Conservation (phyloP, 2,329 filamentous ascomycete genomes). For the Phaeosphaeria sp. region DNA sequence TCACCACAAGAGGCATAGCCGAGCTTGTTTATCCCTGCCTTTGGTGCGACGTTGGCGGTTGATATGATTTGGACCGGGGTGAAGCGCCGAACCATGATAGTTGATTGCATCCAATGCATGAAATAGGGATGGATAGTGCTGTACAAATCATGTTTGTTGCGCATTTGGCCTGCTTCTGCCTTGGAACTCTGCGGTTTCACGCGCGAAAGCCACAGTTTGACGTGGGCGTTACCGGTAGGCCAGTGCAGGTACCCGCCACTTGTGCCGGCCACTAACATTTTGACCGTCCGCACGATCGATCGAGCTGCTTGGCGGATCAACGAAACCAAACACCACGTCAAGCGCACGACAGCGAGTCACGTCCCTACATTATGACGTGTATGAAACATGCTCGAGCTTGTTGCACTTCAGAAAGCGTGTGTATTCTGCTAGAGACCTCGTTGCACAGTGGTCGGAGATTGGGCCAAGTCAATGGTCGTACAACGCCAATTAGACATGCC, state of each 20-base stretch:
- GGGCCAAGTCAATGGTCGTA: neutral
- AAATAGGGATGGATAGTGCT: conserved; percentile 5
- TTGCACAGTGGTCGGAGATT: neutral
- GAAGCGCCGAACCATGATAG: neutral
- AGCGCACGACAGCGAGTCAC: neutral
- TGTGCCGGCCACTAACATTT: conserved; percentile 16
- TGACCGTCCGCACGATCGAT: neutral
- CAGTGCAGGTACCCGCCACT: conserved; percentile 12
- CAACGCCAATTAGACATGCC: conserved; percentile 7
- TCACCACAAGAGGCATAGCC: conserved; percentile 12
- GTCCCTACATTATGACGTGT: neutral
- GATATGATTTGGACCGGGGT: conserved; percentile 11
- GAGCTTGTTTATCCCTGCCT: neutral
- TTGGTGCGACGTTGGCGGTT: neutral
- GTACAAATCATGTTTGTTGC: neutral
- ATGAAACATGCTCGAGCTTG: neutral
- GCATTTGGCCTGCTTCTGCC: neutral
- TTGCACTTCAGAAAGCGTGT: neutral
- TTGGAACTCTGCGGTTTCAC: neutral
- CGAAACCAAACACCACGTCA: conserved; percentile 1
- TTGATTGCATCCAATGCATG: conserved; percentile 2
- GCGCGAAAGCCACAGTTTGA: neutral
- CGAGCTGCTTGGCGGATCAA: neutral
- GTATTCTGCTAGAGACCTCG: neutral
- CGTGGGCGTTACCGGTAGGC: neutral